Evolutionary conservation across 768 basidiomycete genomes (phyloP).

Genomic region (Suillus alpinus): DNA sequence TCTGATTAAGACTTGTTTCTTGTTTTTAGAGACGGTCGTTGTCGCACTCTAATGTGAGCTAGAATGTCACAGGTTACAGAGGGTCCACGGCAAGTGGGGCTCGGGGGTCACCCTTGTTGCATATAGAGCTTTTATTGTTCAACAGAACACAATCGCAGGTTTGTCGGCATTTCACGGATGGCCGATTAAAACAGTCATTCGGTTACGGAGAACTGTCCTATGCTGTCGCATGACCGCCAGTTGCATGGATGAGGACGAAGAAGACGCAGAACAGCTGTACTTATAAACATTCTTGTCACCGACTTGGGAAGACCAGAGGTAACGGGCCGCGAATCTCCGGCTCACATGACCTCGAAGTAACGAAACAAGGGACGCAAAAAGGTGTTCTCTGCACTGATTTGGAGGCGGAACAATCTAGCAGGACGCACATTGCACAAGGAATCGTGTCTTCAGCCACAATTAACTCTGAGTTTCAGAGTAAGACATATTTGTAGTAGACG

Average conservation of each 20-base stretch:
- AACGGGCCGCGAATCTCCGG: not conserved
- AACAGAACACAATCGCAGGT: not conserved
- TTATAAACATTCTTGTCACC: not conserved
- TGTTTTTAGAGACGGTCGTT: not conserved
- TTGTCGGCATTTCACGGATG: constrained; percentile 3
- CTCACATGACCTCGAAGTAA: not conserved
- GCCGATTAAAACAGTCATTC: not conserved
- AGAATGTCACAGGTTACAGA: not conserved
- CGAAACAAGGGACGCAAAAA: not conserved
- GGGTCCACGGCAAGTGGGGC: not conserved
- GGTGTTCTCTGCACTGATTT: not conserved
- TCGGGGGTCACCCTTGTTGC: not conserved
- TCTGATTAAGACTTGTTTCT: not conserved
- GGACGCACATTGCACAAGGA: not conserved
- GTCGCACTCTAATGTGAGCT: not conserved
- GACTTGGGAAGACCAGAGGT: not conserved
- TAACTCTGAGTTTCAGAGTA: not conserved
- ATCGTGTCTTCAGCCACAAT: not conserved
- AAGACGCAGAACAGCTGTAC: not conserved
- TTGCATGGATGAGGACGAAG: constrained; percentile 8
- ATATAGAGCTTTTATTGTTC: constrained; percentile 4
- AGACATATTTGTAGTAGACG: not conserved
- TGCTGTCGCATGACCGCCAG: constrained; percentile 7
- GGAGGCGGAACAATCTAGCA: not conserved
- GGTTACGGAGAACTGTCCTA: not conserved